Evolutionary conservation across 2,329 filamentous ascomycete species (phyloP).

Genomic region (Bipolaris sorokiniana): DNA sequence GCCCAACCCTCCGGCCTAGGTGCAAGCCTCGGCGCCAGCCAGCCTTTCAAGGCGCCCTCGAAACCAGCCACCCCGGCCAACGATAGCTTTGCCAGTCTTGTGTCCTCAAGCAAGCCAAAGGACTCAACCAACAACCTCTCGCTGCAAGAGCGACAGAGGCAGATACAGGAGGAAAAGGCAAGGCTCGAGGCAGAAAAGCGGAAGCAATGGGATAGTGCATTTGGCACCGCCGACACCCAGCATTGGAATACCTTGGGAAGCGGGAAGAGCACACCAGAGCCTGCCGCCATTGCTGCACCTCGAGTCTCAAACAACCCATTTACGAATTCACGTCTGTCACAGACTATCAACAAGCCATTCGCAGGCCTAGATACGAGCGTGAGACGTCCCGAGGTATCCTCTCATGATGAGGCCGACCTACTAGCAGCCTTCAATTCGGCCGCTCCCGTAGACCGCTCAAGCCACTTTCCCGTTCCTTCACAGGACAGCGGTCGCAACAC

Average conservation of each 20-base stretch:
- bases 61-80: constrained; percentile 60
- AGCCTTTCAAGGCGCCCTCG: constrained; percentile 54
- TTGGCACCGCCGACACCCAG: constrained; percentile 68
- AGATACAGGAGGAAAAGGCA: constrained; percentile 77
- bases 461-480: constrained; percentile 60
- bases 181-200: constrained; percentile 76
- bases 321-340: constrained; percentile 37
- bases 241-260: constrained; percentile 77
- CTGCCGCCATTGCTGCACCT: constrained; percentile 37
- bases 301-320: constrained; percentile 32
- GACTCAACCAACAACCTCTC: constrained; percentile 72
- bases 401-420: constrained; percentile 62
- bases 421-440: constrained; percentile 66
- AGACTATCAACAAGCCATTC: constrained; percentile 50
- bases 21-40: constrained; percentile 39
- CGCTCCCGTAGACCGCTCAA: constrained; percentile 65
- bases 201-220: constrained; percentile 75
- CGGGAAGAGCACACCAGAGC: constrained; percentile 56
- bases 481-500: constrained; percentile 51
- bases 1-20: constrained; percentile 51
- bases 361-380: constrained; percentile 41
- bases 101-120: constrained; percentile 65
- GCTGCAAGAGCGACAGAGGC: constrained; percentile 68
- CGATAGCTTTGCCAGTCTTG: constrained; percentile 80
- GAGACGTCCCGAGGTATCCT: constrained; percentile 34